Evolutionary conservation across 2,329 filamentous ascomycete genomes (phyloP), one percentile per base, ranked within the genome.

Genomic region (Cordyceps farinosa): DNA sequence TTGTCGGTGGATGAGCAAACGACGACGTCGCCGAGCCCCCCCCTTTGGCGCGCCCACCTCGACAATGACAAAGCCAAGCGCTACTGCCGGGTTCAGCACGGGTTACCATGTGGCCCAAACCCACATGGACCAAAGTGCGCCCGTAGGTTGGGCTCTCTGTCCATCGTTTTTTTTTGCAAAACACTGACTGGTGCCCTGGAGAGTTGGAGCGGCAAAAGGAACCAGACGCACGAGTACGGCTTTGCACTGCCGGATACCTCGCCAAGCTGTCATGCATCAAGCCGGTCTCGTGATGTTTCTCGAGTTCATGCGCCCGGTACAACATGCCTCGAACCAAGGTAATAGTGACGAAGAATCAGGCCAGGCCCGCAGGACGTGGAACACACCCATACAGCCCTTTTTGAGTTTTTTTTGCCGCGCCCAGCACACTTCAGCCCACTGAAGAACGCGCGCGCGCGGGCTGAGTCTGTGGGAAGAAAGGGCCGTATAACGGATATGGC

Each of bases 261-360:
- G 7, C 7, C 34, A 10, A 22, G 34, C 13, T 7, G 47, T 30
- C 13, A 8, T 32, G 47, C 47, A 22, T 17, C 47, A 22, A 22
- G 29, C 11, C 13, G 27, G 7, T 3, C 32, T 36, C 27, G 30
- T n/a, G 50, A 36, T 52, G 11, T 6, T 22, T 22, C 17, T 22
- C 9, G 51, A 38, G 52, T 44, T 55, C 52, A 55, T 55, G 52
- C 52, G 27, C 40, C 36, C 51, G 17, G 51, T 7, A 30, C 29
- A 30, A 10, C 5, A 57, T 27, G 44, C 29, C n/a, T 51, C 22
- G 22, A 51, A 50, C 51, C 56, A 42, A 45, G 36, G 17, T 51
- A 51, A 22, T 22, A 40, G 32, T 59, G 45, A 59, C 47, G 36
- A 42, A 59, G 11, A 58, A 51, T 42, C 56, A 50, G 56, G 56